These are phyloP conservation scores for Aureobasidium sp. DNA, from an alignment of 2,329 filamentous ascomycete species.

Conservation along the genomic window DNA sequence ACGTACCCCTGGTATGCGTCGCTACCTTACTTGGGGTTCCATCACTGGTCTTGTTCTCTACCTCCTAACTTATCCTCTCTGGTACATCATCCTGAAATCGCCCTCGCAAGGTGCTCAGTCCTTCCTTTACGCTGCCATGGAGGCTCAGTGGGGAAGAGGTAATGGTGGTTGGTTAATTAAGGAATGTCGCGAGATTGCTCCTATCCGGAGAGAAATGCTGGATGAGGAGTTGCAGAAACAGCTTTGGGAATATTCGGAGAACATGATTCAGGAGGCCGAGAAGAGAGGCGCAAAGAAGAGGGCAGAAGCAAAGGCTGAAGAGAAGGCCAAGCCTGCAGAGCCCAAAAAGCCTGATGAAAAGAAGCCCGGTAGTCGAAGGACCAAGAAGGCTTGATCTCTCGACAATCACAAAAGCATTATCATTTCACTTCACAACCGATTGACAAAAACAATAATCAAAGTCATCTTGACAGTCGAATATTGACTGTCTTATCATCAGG, in stretches of 20 bases:
- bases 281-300: constrained; percentile 65
- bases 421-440: not conserved
- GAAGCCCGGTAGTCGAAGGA: constrained; percentile 16
- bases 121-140: constrained; percentile 80
- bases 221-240: constrained; percentile 76
- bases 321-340: constrained; percentile 19
- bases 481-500: no score
- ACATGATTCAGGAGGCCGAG: constrained; percentile 72
- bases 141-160: constrained; percentile 59
- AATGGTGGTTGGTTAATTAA: constrained; percentile 70
- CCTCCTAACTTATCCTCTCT: constrained; percentile 67
- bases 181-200: constrained; percentile 74
- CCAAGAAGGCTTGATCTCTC: constrained; percentile 16
- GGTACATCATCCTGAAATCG: constrained; percentile 85
- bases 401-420: not conserved
- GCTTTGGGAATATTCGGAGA: constrained; percentile 85
- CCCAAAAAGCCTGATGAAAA: constrained; percentile 15
- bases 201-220: constrained; percentile 63
- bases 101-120: constrained; percentile 78
- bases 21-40: constrained; percentile 80
- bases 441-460: not conserved
- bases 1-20: constrained; percentile 77
- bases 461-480: no score
- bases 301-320: constrained; percentile 46
- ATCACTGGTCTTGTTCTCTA: constrained; percentile 75